These are phyloP conservation scores for Lagerstroemia speciosa DNA, from an alignment of 345 rosid species.

Conservation along the genomic window DNA sequence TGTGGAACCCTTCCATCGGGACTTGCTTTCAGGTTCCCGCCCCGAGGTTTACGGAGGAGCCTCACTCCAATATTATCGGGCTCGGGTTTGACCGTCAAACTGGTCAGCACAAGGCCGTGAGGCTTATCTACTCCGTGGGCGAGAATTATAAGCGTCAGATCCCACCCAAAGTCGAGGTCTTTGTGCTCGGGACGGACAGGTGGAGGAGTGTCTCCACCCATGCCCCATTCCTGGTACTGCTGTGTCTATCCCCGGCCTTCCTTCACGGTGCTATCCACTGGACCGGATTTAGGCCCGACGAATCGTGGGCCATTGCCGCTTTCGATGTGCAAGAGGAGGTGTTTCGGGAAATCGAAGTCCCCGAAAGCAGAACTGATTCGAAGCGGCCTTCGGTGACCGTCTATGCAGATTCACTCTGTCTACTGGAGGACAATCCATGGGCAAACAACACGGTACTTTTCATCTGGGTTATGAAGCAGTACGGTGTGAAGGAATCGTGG, in stretches of 20 bases:
- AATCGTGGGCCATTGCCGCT: slow-evolving; percentile 6
- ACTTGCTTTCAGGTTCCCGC: slow-evolving; percentile 5
- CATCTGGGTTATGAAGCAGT: slow-evolving; percentile 31
- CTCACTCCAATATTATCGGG: slow-evolving; percentile 1
- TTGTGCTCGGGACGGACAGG: slow-evolving; percentile 7
- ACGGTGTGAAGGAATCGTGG: slow-evolving; percentile 18
- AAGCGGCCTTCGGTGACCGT: slow-evolving; percentile 8
- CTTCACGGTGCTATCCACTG: slow-evolving; percentile 30
- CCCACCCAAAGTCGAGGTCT: slow-evolving; percentile 19
- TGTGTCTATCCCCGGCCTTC: slow-evolving; percentile 15
- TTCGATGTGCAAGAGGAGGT: slow-evolving; percentile 18
- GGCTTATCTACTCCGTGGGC: slow-evolving; percentile 11
- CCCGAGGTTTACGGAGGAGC: neutral
- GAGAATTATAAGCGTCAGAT: neutral
- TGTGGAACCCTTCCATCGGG: slow-evolving; percentile 17
- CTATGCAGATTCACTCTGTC: slow-evolving; percentile 8
- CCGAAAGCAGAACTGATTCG: slow-evolving; percentile 16
- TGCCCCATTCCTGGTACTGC: slow-evolving; percentile 13
- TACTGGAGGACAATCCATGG: too few relatives aligned
- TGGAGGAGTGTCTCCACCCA: slow-evolving; percentile 20
- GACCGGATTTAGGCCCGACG: slow-evolving; percentile 17
- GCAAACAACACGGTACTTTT: slow-evolving; percentile 2
- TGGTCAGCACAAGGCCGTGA: slow-evolving; percentile 22
- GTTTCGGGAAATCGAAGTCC: slow-evolving; percentile 18
- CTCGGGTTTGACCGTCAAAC: slow-evolving; percentile 18